Evolutionary conservation across 73 alveolate genomes (phyloP).

Genomic region (Paraurostyla sp.): DNA sequence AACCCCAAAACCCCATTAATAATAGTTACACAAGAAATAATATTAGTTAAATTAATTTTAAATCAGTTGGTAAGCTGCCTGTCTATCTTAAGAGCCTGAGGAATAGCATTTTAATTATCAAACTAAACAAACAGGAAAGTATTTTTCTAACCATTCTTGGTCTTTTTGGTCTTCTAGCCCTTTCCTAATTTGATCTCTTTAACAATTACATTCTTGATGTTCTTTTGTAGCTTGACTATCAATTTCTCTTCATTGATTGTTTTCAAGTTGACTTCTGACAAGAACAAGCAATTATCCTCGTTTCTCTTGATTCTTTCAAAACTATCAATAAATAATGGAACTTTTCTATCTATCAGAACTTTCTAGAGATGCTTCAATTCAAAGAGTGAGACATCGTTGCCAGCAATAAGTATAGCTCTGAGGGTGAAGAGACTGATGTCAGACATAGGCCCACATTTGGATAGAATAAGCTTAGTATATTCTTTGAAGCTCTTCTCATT

Average conservation of each 20-base stretch:
- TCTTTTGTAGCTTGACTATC: not conserved
- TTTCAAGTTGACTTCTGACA: slow-evolving; percentile 18
- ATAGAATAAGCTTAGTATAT: not conserved
- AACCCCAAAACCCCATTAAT: too few relatives aligned
- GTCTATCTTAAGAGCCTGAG: slow-evolving; percentile 42
- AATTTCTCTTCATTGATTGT: slow-evolving; percentile 4
- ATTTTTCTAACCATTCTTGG: slow-evolving; percentile 1
- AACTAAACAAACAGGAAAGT: slow-evolving; percentile 36
- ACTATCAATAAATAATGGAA: slow-evolving; percentile 3
- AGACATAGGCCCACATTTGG: slow-evolving; percentile 21
- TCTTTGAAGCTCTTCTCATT: slow-evolving; percentile 43
- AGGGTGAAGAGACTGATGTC: not conserved
- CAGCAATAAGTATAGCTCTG: slow-evolving; percentile 3
- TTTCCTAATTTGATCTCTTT: slow-evolving; percentile 6
- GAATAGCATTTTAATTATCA: slow-evolving; percentile 26
- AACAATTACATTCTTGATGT: slow-evolving; percentile 30
- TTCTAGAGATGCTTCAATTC: slow-evolving; percentile 31
- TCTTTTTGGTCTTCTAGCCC: slow-evolving; percentile 28
- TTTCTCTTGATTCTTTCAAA: slow-evolving; percentile 33
- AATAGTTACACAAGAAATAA: too few relatives aligned
- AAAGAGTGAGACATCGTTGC: slow-evolving; percentile 31
- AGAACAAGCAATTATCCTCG: slow-evolving; percentile 9
- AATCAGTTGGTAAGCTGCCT: slow-evolving; percentile 25
- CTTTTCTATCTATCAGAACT: not conserved
- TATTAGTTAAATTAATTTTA: too few relatives aligned